Conservation (phyloP, 305 asterid species). For the Ajuga reptans region DNA sequence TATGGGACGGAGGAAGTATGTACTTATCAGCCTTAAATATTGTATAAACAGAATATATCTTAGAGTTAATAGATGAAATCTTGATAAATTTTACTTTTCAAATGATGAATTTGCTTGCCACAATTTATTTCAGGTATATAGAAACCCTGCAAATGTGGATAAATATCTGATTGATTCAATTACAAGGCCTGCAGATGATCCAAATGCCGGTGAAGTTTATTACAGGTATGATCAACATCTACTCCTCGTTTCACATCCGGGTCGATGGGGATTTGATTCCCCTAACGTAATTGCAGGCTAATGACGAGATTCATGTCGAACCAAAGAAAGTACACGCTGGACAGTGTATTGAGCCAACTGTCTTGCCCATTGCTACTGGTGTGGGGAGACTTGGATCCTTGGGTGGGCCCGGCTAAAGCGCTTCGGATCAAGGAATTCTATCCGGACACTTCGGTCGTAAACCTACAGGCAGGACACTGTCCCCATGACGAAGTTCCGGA, state of each 20-base stretch:
- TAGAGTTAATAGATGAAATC: too few relatives aligned
- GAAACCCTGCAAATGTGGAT: constrained; percentile 72
- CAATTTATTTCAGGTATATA: constrained; percentile 55
- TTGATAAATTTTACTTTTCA: not conserved
- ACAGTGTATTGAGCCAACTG: constrained; percentile 57
- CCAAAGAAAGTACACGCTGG: constrained; percentile 74
- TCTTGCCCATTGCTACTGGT: constrained; percentile 71
- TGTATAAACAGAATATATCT: too few relatives aligned
- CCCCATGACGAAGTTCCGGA: constrained; percentile 97
- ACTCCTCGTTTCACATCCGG: too few relatives aligned
- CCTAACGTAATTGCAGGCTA: constrained; percentile 48
- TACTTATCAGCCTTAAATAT: too few relatives aligned
- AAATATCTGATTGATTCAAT: constrained; percentile 75
- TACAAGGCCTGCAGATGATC: constrained; percentile 71
- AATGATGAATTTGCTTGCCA: not conserved
- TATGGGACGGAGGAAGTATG: too few relatives aligned
- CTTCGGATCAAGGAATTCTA: constrained; percentile 70
- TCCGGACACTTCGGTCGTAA: constrained; percentile 51
- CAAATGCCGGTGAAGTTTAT: constrained; percentile 88
- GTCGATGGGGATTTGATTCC: too few relatives aligned
- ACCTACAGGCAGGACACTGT: constrained; percentile 87
- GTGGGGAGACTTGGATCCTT: constrained; percentile 93
- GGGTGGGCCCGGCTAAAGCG: constrained; percentile 92
- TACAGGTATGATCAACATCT: constrained; percentile 67
- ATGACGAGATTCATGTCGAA: constrained; percentile 72